phyloP scores from a whole-genome alignment of 768 basidiomycete genomes.

The Boletus fagicola region DNA sequence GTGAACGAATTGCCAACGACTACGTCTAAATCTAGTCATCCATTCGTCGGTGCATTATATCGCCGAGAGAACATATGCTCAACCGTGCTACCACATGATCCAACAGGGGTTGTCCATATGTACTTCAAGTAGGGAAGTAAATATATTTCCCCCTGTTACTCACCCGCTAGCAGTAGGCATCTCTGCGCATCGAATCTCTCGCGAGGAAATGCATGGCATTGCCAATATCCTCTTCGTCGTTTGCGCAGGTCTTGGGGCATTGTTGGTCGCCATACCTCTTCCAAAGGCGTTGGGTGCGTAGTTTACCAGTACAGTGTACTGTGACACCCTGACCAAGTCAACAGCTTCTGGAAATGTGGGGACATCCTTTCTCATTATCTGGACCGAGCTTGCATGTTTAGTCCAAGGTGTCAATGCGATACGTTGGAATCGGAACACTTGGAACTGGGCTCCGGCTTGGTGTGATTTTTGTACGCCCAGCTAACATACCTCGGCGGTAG shows the following conservation, averaged over 20 bases:
- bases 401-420: conserved; percentile 35
- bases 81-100: neutral
- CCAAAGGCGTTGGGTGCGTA: conserved; percentile 54
- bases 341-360: conserved; percentile 31
- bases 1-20: neutral
- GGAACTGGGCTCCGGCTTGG: conserved; percentile 41
- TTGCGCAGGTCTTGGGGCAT: conserved; percentile 38
- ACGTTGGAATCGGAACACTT: conserved; percentile 36
- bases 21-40: neutral
- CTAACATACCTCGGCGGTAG: neutral
- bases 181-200: neutral
- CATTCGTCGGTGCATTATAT: neutral
- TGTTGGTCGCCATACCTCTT: conserved; percentile 45
- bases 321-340: neutral
- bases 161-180: neutral
- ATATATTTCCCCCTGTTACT: neutral
- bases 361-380: conserved; percentile 34
- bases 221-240: conserved; percentile 26
- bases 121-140: neutral
- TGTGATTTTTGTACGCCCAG: conserved; percentile 52
- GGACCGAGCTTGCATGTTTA: conserved; percentile 30
- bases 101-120: neutral
- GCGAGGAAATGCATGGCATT: conserved; percentile 6
- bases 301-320: neutral
- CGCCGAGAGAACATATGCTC: neutral